A percentile compares a stretch with the other conserved stretches of the same genome.
Evolutionary conservation across 768 basidiomycete species (phyloP).

Genomic region (Calocybe cyanea): DNA sequence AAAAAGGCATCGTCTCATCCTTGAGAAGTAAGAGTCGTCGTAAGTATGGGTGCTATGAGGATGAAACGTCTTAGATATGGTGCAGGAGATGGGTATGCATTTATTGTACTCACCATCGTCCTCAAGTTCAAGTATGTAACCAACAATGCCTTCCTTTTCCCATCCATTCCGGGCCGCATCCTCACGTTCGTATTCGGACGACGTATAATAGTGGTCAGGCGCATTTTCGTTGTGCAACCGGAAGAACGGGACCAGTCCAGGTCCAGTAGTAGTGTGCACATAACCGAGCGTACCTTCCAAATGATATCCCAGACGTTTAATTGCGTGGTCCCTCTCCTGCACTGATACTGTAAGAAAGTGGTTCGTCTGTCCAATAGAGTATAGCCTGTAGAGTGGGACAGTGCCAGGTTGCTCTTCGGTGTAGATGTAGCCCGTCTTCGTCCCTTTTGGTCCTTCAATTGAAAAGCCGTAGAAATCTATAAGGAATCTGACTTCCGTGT

Average conservation of each 20-base stretch:
- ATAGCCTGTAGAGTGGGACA: slow-evolving; percentile 18
- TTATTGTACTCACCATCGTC: slow-evolving; percentile 8
- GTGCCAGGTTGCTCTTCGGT: slow-evolving; percentile 14
- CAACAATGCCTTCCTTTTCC: slow-evolving; percentile 15
- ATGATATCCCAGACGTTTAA: slow-evolving; percentile 19
- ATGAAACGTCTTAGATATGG: not conserved
- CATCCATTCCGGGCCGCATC: slow-evolving; percentile 22
- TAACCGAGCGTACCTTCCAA: slow-evolving; percentile 19
- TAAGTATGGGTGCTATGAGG: slow-evolving; percentile 6
- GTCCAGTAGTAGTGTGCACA: slow-evolving; percentile 11
- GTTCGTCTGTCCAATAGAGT: slow-evolving; percentile 16
- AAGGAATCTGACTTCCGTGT: slow-evolving; percentile 15
- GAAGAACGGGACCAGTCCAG: slow-evolving; percentile 17
- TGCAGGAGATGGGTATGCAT: not conserved
- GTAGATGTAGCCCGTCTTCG: slow-evolving; percentile 16
- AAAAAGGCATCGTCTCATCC: too few relatives aligned
- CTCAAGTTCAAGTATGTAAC: slow-evolving; percentile 13
- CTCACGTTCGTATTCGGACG: slow-evolving; percentile 17
- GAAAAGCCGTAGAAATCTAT: slow-evolving; percentile 19
- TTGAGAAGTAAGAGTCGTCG: not conserved
- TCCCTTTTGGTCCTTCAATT: slow-evolving; percentile 18
- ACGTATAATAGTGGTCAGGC: slow-evolving; percentile 20
- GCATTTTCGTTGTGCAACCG: slow-evolving; percentile 15
- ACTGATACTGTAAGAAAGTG: slow-evolving; percentile 18
- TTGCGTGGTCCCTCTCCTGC: slow-evolving; percentile 14